Evolutionary conservation across 345 rosid genomes (phyloP), one percentile per base, ranked within the genome.

Genomic region (Kandelia obovata): DNA sequence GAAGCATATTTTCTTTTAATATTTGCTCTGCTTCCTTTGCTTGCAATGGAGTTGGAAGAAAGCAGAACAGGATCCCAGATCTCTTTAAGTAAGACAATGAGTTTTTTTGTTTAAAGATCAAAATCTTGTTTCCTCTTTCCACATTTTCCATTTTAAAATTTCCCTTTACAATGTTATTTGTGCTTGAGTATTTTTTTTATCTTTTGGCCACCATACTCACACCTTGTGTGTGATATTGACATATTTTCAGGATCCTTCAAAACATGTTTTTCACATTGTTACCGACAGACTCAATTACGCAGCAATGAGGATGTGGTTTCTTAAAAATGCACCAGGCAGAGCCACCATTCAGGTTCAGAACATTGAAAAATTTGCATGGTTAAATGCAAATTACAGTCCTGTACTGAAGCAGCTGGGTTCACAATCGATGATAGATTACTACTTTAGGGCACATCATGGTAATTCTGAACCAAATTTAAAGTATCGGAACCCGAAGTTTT

Each of bases 291-390:
- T 95, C 72, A 95, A 95, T 71, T 92, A 90, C 81, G 97, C 91
- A 5, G 97, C 98, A 62, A 95, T 95, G 98, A 86, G 92, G 79
- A 95, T 92, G 98, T 92, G 99, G 97, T 90, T 95, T 85, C 80
- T 95, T 53, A 80, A 62, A 71, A 88, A 95, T 83, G 96, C 92
- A 67, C 97, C 90, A 0, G 91, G 91, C 56, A 84, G 79, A 70
- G 96, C 94, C 58, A 77, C 92, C 23, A 66, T 92, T 79, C 91
- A 95, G 88, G 96, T 95, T 75, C 96, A 92, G 87, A 90, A 81
- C 69, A 81, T 92, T 64, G 97, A 92, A 73, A 96, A 95, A 43
- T 90, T 90, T 76, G 79, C 92, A 31, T 92, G 99, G 99, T 81
- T 95, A 77, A 95, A 95, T 71, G 68, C 96, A n/a, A 92, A 92